Percentiles rank a stretch among this genome's conserved stretches.
These are phyloP conservation scores for Citrus medica DNA, from an alignment of 345 rosid species.

Conservation along the genomic window DNA sequence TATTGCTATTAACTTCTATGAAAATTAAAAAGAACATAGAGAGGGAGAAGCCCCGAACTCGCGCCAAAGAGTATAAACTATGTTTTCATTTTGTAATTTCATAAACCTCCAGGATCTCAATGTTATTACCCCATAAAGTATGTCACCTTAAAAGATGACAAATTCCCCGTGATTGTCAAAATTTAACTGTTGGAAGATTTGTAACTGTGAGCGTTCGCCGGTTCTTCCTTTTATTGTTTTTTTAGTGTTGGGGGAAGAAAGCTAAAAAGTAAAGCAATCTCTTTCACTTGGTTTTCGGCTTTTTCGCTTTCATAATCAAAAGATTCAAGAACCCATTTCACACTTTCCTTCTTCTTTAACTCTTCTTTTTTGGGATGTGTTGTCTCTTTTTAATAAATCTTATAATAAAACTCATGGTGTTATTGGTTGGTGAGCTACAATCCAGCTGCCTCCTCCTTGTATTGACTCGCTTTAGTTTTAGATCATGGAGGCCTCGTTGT, in stretches of 20 bases:
- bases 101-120: too few species aligned
- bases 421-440: conserved; percentile 51
- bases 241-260: neutral
- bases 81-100: too few species aligned
- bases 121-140: too few species aligned
- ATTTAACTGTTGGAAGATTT: too few species aligned
- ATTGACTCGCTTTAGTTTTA: conserved; percentile 37
- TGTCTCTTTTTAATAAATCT: neutral
- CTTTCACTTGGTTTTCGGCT: neutral
- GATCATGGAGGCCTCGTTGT: conserved; percentile 48
- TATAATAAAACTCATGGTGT: conserved; percentile 1
- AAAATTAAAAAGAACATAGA: too few species aligned
- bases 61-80: too few species aligned
- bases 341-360: neutral
- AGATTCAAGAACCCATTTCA: conserved; percentile 13
- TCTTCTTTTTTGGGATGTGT: neutral
- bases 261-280: neutral
- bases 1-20: too few species aligned
- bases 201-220: too few species aligned
- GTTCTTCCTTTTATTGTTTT: too few species aligned
- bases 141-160: neutral
- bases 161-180: neutral
- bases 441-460: conserved; percentile 55
- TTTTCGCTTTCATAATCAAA: conserved; percentile 3
- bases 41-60: too few species aligned